Evolutionary conservation across 73 alveolate genomes (phyloP), one percentile per base, ranked within the genome.

Genomic region (Blepharisma japonicum): DNA sequence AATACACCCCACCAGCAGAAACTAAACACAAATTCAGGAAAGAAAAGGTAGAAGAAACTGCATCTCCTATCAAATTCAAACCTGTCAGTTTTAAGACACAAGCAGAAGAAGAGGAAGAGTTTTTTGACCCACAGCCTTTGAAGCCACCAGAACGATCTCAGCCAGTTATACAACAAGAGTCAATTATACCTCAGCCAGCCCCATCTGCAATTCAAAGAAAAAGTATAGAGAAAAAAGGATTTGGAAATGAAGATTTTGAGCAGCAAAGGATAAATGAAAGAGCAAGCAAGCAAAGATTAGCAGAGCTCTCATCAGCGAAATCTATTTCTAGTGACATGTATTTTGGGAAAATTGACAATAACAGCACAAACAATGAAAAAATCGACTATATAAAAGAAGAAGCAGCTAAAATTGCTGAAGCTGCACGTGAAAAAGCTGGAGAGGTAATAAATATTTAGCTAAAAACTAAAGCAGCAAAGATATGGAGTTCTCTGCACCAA

Each of bases 291-390:
- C 18, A 14, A 8, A 61, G 74, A 25, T 14, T 61, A 20, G 23
- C 11, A 14, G 47, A 61, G 46, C 23, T 61, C 2, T 20, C 50
- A 20, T n/a, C 47, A 1, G 74, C 39, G 47, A 61, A 61, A 18
- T n/a, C 74, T 18, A 61, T 61, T 61, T 61, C 74, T 14, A 61
- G 74, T 61, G 74, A 61, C 23, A 61, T 61, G 74, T 61, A 20
- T 25, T 61, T 61, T 61, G 74, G 74, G 2, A 61, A 39, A 61
- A 32, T 32, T 32, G 74, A 61, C 18, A 25, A 25, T 20, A n/a
- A 5, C 18, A 61, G 23, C 47, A 25, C 14, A 20, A 61, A 9
- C 5, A 39, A 61, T 8, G 11, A 14, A 8, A 61, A n/a, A 18
- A 25, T 39, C 23, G 74, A 61, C 23, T 14, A 25, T 2, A 14